Evolutionary conservation across 345 rosid genomes (phyloP).

Genomic region (Isatis tinctoria): DNA sequence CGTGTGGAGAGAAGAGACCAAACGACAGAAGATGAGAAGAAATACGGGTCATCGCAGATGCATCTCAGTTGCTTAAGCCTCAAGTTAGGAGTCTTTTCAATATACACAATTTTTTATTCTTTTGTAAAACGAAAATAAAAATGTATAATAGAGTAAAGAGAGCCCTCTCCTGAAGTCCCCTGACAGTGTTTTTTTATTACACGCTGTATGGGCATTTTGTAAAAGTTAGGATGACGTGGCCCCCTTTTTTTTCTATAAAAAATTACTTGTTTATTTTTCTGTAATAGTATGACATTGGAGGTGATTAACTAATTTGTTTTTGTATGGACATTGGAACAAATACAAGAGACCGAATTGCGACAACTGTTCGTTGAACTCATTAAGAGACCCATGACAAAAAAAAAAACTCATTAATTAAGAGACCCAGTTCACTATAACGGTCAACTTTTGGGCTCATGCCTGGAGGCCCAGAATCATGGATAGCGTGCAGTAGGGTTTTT

Average conservation of each 20-base stretch:
- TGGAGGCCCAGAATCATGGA: background rate
- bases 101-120: background rate
- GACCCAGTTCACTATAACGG: background rate
- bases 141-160: conserved; percentile 10
- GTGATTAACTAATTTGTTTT: background rate
- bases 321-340: background rate
- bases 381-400: too few species aligned
- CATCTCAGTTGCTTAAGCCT: conserved; percentile 43
- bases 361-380: background rate
- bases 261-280: background rate
- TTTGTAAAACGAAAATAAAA: too few species aligned
- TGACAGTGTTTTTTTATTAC: conserved; percentile 19
- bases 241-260: background rate
- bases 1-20: conserved; percentile 81
- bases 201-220: conserved; percentile 46
- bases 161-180: conserved; percentile 64
- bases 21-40: conserved; percentile 46
- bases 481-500: background rate
- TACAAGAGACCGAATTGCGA: background rate
- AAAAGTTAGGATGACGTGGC: conserved; percentile 53
- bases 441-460: background rate
- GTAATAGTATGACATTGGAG: background rate
- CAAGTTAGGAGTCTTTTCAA: background rate
- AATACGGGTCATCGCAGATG: conserved; percentile 60
- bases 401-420: too few species aligned